Evolutionary conservation across 108 stramenopile species (phyloP).

Genomic region (Fragilaria radians): DNA sequence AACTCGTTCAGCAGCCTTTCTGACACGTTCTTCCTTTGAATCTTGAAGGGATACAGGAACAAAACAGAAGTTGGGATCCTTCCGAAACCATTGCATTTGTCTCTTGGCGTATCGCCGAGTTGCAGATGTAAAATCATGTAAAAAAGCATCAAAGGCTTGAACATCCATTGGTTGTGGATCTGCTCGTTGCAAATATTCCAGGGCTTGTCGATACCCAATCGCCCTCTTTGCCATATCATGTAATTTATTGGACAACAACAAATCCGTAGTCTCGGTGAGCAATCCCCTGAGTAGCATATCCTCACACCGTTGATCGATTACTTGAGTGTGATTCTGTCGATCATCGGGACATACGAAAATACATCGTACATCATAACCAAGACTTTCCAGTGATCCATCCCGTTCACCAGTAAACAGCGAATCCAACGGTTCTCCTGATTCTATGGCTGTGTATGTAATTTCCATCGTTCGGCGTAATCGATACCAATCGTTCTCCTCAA

Average conservation of each 20-base stretch:
- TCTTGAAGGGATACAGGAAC: constrained; percentile 50
- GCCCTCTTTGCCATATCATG: constrained; percentile 78
- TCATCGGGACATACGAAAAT: constrained; percentile 92
- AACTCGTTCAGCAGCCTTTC: constrained; percentile 35
- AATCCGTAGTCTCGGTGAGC: constrained; percentile 66
- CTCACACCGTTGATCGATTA: constrained; percentile 89
- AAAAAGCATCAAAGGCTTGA: constrained; percentile 54
- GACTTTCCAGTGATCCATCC: constrained; percentile 38
- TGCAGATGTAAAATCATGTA: constrained; percentile 79
- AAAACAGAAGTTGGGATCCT: constrained; percentile 72
- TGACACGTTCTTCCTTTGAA: constrained; percentile 36
- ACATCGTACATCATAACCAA: constrained; percentile 89
- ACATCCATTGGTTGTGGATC: constrained; percentile 33
- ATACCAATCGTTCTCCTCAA: constrained; percentile 89
- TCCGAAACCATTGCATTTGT: constrained; percentile 95
- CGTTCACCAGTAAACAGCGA: constrained; percentile 71
- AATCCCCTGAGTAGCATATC: constrained; percentile 85
- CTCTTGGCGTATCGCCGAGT: constrained; percentile 90
- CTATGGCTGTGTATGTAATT: constrained; percentile 63
- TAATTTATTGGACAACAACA: constrained; percentile 54
- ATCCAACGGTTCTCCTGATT: constrained; percentile 23
- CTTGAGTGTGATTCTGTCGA: constrained; percentile 74
- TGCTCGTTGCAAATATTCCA: constrained; percentile 72
- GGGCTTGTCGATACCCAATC: constrained; percentile 94
- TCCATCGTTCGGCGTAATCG: constrained; percentile 83